These are phyloP conservation scores for Sanghuangporus baumii DNA, from an alignment of 1,284 basidiomycete genomes.

Conservation along the genomic window DNA sequence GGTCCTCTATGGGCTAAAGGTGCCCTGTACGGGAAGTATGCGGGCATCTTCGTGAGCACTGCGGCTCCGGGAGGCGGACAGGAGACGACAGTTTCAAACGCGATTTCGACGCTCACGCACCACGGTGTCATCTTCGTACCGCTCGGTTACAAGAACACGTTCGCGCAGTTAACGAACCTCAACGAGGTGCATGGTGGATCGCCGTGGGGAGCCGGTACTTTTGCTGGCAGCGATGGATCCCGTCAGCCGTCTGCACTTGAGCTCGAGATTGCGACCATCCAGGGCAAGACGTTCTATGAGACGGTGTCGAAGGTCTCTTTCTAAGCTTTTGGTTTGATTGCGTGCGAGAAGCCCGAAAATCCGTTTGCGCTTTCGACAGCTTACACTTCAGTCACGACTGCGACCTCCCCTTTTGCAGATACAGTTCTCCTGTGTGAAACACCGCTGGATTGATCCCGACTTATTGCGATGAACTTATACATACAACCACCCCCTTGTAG, in stretches of 20 bases:
- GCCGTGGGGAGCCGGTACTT: constrained; percentile 72
- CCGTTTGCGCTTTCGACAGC: no score
- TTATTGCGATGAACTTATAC: not conserved
- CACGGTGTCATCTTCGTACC: constrained; percentile 80
- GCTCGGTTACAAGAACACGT: constrained; percentile 64
- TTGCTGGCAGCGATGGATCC: constrained; percentile 57
- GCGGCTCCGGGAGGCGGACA: constrained; percentile 67
- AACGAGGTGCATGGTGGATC: constrained; percentile 68
- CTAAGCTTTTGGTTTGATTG: not conserved
- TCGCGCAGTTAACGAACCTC: constrained; percentile 53
- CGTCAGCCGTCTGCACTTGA: constrained; percentile 60
- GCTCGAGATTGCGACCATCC: constrained; percentile 56
- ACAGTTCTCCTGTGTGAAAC: not conserved
- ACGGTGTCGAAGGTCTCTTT: constrained; percentile 38
- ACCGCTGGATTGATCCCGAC: not conserved
- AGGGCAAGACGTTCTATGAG: constrained; percentile 58
- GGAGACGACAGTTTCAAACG: constrained; percentile 60
- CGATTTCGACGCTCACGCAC: constrained; percentile 72
- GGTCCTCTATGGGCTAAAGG: constrained; percentile 73
- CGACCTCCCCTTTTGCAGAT: not conserved
- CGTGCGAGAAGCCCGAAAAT: not conserved
- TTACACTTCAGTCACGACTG: not conserved
- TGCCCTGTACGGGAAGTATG: constrained; percentile 77
- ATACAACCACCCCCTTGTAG: not conserved
- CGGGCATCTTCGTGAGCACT: constrained; percentile 64